Base-by-base conservation (phyloP, 192 early-diverging fungal genomes). In the Martensiomyces pterosporus region DNA sequence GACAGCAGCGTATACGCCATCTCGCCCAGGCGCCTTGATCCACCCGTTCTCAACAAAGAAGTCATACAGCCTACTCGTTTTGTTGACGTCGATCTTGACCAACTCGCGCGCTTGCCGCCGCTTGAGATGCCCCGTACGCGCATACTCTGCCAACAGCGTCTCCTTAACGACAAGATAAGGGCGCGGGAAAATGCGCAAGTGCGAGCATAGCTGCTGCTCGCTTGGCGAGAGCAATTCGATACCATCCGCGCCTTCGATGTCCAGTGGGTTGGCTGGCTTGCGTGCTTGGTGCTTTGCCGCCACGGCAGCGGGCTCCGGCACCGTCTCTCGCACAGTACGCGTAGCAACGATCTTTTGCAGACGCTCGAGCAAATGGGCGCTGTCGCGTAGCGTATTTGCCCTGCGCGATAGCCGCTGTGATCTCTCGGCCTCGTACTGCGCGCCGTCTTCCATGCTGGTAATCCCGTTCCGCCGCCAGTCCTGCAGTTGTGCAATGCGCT, bases 91-190 rank as follows among this genome's bases (percentile, higher is more conserved):
- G 48, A 97, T 93, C 68, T 89, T 90, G 70, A 94, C 85, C 46
- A 99, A 57, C 38, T 86, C 79, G n/a, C 90, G 70, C 2, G 89
- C 87, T 47, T 87, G 82, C 38, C 86, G 78, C 39, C 89, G 77
- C 40, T 80, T 78, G 49, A 99, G 69, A 3, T 39, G 46, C 7
- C 91, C 92, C 8, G 67, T 75, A 16, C 79, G 81, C 5, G 85
- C 88, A 57, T 90, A 92, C 51, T 94, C 90, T 21, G 83, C 79
- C 26, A 99, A 67, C 38, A 96, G 75, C 4, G 86, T 82, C 36
- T 95, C 93, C 65, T 99, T 99, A 71, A 93, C 91, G 21, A 85
- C 85, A 39, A 97, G 63, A 45, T 99, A 99, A 6, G 93, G 84
- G 17, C 82, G 75, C 4, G 93, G 93, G 42, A 92, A 80, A 25